These are phyloP conservation scores for Knufia petricola DNA, from an alignment of 2,329 filamentous ascomycete species.

Conservation along the genomic window DNA sequence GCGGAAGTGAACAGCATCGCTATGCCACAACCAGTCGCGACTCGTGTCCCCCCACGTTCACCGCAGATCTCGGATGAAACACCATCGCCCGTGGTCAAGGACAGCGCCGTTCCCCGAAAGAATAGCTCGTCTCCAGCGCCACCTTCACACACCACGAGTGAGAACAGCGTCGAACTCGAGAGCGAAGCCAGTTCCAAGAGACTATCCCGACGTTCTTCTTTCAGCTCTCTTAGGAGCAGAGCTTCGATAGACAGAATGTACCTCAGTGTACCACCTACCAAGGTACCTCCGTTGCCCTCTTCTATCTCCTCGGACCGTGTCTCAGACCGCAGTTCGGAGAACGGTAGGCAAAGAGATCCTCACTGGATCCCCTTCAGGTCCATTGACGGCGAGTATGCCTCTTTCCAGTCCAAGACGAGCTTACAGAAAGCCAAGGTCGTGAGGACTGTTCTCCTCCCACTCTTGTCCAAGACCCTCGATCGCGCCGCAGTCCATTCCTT, in stretches of 20 bases:
- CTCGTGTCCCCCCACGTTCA: constrained; percentile 1
- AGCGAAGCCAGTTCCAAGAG: constrained; percentile 25
- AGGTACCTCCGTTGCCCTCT: constrained; percentile 39
- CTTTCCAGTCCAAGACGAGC: constrained; percentile 64
- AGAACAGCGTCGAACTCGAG: constrained; percentile 14
- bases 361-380: constrained; percentile 58
- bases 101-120: not conserved
- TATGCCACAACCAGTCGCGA: constrained; percentile 8
- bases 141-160: constrained; percentile 10
- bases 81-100: not conserved
- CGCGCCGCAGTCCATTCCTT: constrained; percentile 59
- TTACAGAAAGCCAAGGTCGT: constrained; percentile 67
- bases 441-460: constrained; percentile 62
- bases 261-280: constrained; percentile 35
- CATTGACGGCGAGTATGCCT: constrained; percentile 51
- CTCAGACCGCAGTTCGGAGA: constrained; percentile 26
- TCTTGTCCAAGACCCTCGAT: constrained; percentile 59
- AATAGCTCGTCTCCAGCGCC: constrained; percentile 7
- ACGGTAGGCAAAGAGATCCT: constrained; percentile 55
- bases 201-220: constrained; percentile 31
- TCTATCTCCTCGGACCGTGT: constrained; percentile 29
- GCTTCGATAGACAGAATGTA: constrained; percentile 40
- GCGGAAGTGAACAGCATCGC: constrained; percentile 10
- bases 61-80: not conserved
- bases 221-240: constrained; percentile 32